A percentile compares a stretch with the other conserved stretches of the same genome.
These are phyloP conservation scores for Debaryomyces sp. DNA, from an alignment of 1,139 yeast genomes.

Conservation along the genomic window DNA sequence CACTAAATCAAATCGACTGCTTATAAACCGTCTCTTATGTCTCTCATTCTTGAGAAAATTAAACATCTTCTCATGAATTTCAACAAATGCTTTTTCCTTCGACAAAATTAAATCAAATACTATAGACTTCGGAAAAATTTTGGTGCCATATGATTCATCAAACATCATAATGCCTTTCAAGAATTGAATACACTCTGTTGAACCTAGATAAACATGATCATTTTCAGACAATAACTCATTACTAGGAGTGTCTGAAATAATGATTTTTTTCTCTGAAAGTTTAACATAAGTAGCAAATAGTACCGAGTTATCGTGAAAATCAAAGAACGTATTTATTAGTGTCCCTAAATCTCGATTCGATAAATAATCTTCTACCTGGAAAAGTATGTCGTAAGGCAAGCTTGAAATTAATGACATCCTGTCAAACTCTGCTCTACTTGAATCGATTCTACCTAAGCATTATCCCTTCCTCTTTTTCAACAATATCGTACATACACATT, in stretches of 20 bases:
- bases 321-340: background rate
- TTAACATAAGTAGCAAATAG: background rate
- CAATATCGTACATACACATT: background rate
- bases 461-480: background rate
- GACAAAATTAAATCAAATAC: background rate
- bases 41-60: background rate
- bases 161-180: background rate
- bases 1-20: background rate
- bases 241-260: background rate
- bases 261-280: background rate
- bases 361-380: background rate
- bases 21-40: background rate
- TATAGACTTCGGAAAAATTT: background rate
- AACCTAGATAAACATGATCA: background rate
- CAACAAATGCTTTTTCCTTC: no score
- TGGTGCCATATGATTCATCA: background rate
- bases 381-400: conserved; percentile 2
- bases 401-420: conserved; percentile 2
- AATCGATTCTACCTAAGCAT: background rate
- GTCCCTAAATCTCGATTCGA: background rate
- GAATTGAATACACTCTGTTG: background rate
- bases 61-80: background rate
- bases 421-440: background rate
- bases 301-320: background rate
- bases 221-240: background rate